phyloP scores from a whole-genome alignment of 2,329 filamentous ascomycete species.

The Trematosphaeria pertusa region DNA sequence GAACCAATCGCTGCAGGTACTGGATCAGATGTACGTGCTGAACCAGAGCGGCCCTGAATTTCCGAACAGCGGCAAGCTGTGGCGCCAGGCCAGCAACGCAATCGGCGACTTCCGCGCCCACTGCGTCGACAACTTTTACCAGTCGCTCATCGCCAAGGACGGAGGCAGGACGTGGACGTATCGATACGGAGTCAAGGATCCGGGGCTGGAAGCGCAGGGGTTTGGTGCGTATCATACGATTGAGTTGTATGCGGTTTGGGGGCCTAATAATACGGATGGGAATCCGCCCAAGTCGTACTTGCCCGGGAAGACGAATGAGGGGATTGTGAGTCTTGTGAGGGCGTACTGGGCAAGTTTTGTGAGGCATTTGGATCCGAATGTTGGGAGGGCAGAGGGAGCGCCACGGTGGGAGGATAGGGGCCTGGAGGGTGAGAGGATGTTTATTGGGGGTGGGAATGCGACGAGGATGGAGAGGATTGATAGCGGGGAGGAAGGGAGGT shows the following conservation, averaged over 20 bases:
- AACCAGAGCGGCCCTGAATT: constrained; percentile 48
- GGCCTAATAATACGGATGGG: constrained; percentile 62
- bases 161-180: constrained; percentile 68
- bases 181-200: constrained; percentile 71
- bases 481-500: not conserved
- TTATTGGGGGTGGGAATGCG: constrained; percentile 45
- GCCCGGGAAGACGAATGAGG: constrained; percentile 57
- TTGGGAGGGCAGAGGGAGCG: constrained; percentile 51
- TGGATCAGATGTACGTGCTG: constrained; percentile 66
- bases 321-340: constrained; percentile 67
- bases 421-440: constrained; percentile 37
- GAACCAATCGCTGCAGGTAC: constrained; percentile 55
- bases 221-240: constrained; percentile 71
- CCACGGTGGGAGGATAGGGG: constrained; percentile 61
- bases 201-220: constrained; percentile 59
- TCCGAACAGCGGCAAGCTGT: constrained; percentile 60
- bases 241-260: constrained; percentile 73
- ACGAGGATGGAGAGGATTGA: constrained; percentile 50
- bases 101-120: constrained; percentile 72
- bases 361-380: constrained; percentile 70
- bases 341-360: constrained; percentile 80
- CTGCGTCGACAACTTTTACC: constrained; percentile 67
- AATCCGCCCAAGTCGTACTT: constrained; percentile 63
- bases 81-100: constrained; percentile 63
- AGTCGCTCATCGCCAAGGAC: constrained; percentile 48